phyloP scores from a whole-genome alignment of 495 filamentous ascomycete species.

The Daldinia vernicosa region DNA sequence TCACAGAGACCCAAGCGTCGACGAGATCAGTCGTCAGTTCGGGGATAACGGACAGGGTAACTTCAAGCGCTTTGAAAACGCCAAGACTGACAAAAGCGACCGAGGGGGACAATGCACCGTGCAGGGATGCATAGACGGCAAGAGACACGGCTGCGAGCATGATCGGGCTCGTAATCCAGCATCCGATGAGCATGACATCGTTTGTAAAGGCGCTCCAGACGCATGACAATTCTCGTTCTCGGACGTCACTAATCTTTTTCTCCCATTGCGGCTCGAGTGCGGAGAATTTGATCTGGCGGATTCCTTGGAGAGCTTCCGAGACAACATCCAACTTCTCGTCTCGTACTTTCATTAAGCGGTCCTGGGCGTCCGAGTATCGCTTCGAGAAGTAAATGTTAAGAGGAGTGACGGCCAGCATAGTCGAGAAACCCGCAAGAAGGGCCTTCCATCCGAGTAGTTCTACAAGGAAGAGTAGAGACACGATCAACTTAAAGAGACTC shows the following conservation, averaged over 20 bases:
- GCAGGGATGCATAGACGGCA: conserved; percentile 69
- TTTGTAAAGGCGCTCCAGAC: conserved; percentile 72
- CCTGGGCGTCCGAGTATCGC: conserved; percentile 70
- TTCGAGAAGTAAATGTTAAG: conserved; percentile 75
- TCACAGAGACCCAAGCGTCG: conserved; percentile 77
- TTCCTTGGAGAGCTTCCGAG: conserved; percentile 82
- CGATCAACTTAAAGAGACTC: conserved; percentile 66
- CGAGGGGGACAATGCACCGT: conserved; percentile 72
- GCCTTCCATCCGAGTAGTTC: conserved; percentile 78
- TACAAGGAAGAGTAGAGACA: conserved; percentile 71
- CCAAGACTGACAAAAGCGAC: conserved; percentile 84
- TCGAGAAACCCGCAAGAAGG: conserved; percentile 71
- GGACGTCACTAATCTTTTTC: conserved; percentile 70
- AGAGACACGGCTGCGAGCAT: conserved; percentile 76
- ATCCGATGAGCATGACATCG: conserved; percentile 65
- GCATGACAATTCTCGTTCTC: conserved; percentile 70
- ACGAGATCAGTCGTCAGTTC: conserved; percentile 74
- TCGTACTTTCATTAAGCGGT: conserved; percentile 78
- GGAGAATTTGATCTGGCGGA: conserved; percentile 89
- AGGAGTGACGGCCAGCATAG: conserved; percentile 70
- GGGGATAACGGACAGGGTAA: conserved; percentile 73
- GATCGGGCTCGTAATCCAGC: conserved; percentile 80
- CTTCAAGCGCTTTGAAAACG: conserved; percentile 76
- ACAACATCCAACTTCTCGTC: conserved; percentile 82
- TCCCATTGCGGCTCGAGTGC: conserved; percentile 85